Percentiles rank a stretch among this genome's conserved stretches.
Conservation (phyloP, 2,329 filamentous ascomycete species). For the Aspergillus tubingensis region DNA sequence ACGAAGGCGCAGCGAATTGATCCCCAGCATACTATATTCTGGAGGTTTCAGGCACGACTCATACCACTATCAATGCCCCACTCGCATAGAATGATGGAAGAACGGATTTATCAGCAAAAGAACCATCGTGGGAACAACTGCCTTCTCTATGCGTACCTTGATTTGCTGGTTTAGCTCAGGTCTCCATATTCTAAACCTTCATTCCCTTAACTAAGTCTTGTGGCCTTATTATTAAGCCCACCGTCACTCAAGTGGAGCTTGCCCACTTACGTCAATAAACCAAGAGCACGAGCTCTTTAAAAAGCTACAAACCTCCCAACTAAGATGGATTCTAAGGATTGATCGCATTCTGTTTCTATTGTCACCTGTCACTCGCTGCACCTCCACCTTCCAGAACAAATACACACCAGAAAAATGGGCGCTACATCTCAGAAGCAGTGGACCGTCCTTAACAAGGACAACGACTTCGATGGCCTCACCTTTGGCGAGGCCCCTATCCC, state of each 20-base stretch:
- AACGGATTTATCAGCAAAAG: conserved; percentile 13
- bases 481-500: conserved; percentile 58
- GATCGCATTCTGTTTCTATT: not conserved
- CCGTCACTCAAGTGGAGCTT: conserved; percentile 3
- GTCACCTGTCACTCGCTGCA: not conserved
- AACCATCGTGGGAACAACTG: not conserved
- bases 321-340: not conserved
- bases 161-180: not conserved
- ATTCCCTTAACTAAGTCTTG: not conserved
- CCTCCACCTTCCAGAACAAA: not conserved
- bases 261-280: conserved; percentile 15
- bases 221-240: conserved; percentile 4
- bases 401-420: conserved; percentile 7
- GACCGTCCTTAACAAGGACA: conserved; percentile 52
- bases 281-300: not conserved
- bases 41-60: not conserved
- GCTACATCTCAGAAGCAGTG: conserved; percentile 57
- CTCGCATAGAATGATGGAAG: not conserved
- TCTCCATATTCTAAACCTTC: conserved; percentile 1
- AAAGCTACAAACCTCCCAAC: not conserved
- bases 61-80: not conserved
- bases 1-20: not conserved
- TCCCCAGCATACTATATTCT: not conserved
- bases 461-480: conserved; percentile 62
- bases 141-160: not conserved